phyloP scores from a whole-genome alignment of 2,329 filamentous ascomycete genomes.

The Verruconis gallopava region DNA sequence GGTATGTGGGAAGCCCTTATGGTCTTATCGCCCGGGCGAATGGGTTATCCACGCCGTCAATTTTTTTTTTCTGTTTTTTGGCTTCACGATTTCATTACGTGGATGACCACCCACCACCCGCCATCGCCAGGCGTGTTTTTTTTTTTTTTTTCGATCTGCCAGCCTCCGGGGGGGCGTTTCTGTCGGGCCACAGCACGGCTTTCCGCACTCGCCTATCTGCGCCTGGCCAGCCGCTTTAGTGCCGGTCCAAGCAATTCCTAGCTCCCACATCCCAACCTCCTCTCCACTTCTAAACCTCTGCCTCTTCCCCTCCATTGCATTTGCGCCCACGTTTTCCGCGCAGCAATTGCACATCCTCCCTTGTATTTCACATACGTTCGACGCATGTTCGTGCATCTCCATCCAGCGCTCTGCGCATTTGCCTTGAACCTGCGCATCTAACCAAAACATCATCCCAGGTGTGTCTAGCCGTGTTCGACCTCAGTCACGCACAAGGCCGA shows the following conservation, averaged over 20 bases:
- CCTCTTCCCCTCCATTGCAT: conserved; percentile 7
- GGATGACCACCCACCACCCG: background rate
- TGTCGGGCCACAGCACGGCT: conserved; percentile 4
- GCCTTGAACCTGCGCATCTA: background rate
- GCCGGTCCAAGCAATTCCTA: conserved; percentile 15
- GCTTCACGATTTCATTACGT: no score
- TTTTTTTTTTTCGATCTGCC: conserved; percentile 1
- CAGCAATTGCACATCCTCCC: conserved; percentile 22
- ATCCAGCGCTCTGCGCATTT: conserved; percentile 15
- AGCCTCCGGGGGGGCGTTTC: conserved; percentile 4
- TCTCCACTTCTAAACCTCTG: conserved; percentile 18
- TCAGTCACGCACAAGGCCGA: conserved; percentile 1
- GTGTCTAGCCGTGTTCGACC: conserved; percentile 1
- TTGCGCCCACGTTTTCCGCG: conserved; percentile 10
- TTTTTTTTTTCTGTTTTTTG: background rate
- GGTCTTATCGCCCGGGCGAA: no score
- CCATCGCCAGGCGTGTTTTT: background rate
- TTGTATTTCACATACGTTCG: conserved; percentile 19
- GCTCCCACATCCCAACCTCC: conserved; percentile 30
- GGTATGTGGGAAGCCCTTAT: no score
- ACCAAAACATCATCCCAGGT: conserved; percentile 2
- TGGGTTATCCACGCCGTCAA: background rate
- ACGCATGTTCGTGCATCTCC: conserved; percentile 14
- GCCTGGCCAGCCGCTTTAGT: conserved; percentile 18
- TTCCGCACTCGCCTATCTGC: conserved; percentile 27